Evolutionary conservation across 768 basidiomycete genomes (phyloP).

Genomic region (Paxillus rubicundulus): DNA sequence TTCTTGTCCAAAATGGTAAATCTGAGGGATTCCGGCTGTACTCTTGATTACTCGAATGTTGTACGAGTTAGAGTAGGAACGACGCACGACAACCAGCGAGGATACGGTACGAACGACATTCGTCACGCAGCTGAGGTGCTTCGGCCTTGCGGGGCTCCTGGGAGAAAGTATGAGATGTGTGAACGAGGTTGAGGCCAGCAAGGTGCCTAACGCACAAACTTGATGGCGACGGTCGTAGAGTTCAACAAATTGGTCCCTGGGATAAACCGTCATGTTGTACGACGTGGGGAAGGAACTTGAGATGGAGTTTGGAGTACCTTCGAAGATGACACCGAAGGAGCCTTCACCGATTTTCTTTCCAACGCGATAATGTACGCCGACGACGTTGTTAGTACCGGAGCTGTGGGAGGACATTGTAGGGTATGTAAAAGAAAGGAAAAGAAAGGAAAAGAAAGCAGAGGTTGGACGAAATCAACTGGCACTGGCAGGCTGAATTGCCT

Average conservation of each 20-base stretch:
- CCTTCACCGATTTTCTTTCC: constrained; percentile 99
- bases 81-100: constrained; percentile 84
- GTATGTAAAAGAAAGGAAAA: constrained; percentile 21
- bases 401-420: constrained; percentile 53
- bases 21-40: constrained; percentile 94
- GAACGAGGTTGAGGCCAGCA: not conserved
- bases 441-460: constrained; percentile 11
- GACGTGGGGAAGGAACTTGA: not conserved
- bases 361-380: constrained; percentile 96
- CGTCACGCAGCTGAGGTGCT: constrained; percentile 95
- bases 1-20: constrained; percentile 99
- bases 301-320: constrained; percentile 47
- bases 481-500: constrained; percentile 29
- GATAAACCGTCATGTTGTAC: not conserved
- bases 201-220: constrained; percentile 76
- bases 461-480: constrained; percentile 5
- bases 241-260: constrained; percentile 96
- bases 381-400: constrained; percentile 69
- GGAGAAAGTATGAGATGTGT: constrained; percentile 13
- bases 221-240: constrained; percentile 98
- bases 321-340: constrained; percentile 94
- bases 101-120: constrained; percentile 96
- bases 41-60: constrained; percentile 15
- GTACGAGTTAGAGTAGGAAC: constrained; percentile 4
- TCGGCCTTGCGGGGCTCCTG: constrained; percentile 92